Percentiles rank a stretch among this genome's conserved stretches.
phyloP scores from a whole-genome alignment of 2,329 filamentous ascomycete species.

The Trichoderma hamatum region DNA sequence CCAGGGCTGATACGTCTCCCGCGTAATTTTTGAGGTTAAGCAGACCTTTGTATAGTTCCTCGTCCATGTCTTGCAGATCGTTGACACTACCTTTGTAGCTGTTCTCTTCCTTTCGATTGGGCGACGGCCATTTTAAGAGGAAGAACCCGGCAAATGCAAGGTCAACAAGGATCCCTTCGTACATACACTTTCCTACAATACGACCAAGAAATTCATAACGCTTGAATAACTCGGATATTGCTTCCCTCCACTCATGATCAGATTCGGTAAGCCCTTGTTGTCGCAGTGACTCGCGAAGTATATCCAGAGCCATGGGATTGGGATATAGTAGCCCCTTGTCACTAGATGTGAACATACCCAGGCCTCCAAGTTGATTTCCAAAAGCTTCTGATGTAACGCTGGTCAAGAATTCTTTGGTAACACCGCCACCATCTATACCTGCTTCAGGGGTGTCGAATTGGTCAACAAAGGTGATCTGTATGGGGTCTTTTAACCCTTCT shows the following conservation, averaged over 20 bases:
- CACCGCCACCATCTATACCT: constrained; percentile 94
- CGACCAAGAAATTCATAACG: constrained; percentile 91
- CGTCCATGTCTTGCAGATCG: constrained; percentile 88
- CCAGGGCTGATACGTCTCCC: constrained; percentile 71
- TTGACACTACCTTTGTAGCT: constrained; percentile 92
- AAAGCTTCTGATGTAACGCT: constrained; percentile 88
- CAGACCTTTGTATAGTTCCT: constrained; percentile 86
- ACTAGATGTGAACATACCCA: constrained; percentile 77
- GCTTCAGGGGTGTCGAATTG: constrained; percentile 84
- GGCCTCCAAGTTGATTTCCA: constrained; percentile 49
- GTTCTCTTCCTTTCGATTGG: constrained; percentile 63
- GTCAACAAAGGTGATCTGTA: constrained; percentile 95
- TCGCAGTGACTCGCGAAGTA: constrained; percentile 62
- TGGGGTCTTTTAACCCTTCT: constrained; percentile 86
- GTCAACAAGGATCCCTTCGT: constrained; percentile 94
- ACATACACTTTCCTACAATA: constrained; percentile 93
- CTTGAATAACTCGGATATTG: constrained; percentile 64
- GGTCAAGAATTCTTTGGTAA: constrained; percentile 95
- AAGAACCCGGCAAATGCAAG: constrained; percentile 95
- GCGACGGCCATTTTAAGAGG: constrained; percentile 89
- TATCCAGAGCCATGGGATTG: constrained; percentile 77
- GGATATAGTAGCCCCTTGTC: constrained; percentile 86
- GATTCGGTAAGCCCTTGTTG: constrained; percentile 55
- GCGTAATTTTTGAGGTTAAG: constrained; percentile 80
- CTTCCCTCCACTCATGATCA: constrained; percentile 58